phyloP scores from a whole-genome alignment of 1,284 basidiomycete species.

The Cryptococcus amylolentus region DNA sequence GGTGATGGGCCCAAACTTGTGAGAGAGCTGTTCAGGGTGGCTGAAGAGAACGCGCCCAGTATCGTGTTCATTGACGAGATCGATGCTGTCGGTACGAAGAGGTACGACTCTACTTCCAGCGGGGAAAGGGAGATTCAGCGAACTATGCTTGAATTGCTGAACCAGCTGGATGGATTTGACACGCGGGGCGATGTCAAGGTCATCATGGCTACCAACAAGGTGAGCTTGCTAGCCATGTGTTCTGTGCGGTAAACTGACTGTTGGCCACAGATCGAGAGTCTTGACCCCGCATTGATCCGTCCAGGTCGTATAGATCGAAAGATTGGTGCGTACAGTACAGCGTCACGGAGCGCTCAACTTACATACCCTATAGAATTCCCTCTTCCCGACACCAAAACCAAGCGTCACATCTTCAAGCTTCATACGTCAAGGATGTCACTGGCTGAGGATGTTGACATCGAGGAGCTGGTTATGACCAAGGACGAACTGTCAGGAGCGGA shows the following conservation, averaged over 20 bases:
- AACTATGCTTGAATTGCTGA: slow-evolving; percentile 97
- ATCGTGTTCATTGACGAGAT: slow-evolving; percentile 99
- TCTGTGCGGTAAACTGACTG: neutral
- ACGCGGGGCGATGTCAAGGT: slow-evolving; percentile 99
- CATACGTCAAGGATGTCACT: slow-evolving; percentile 97
- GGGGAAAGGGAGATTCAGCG: slow-evolving; percentile 98
- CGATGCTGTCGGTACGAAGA: slow-evolving; percentile 97
- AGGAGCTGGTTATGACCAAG: slow-evolving; percentile 94
- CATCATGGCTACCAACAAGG: slow-evolving; percentile 53
- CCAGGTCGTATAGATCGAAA: slow-evolving; percentile 98
- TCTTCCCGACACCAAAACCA: slow-evolving; percentile 90
- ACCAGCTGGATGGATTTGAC: slow-evolving; percentile 98
- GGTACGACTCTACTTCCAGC: slow-evolving; percentile 92
- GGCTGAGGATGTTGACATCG: slow-evolving; percentile 85
- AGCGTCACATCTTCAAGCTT: slow-evolving; percentile 95
- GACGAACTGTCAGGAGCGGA: slow-evolving; percentile 96
- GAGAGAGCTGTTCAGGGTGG: slow-evolving; percentile 92
- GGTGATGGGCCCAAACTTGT: slow-evolving; percentile 99
- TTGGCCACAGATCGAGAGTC: too few relatives aligned
- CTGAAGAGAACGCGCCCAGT: slow-evolving; percentile 94
- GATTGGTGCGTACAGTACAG: slow-evolving; percentile 57
- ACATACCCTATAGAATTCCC: slow-evolving; percentile 64
- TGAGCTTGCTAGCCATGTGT: slow-evolving; percentile 13
- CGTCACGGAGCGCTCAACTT: slow-evolving; percentile 7
- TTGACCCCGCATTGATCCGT: slow-evolving; percentile 81